Evolutionary conservation across 305 asterid species (phyloP).

Genomic region (Solanum hybrid): DNA sequence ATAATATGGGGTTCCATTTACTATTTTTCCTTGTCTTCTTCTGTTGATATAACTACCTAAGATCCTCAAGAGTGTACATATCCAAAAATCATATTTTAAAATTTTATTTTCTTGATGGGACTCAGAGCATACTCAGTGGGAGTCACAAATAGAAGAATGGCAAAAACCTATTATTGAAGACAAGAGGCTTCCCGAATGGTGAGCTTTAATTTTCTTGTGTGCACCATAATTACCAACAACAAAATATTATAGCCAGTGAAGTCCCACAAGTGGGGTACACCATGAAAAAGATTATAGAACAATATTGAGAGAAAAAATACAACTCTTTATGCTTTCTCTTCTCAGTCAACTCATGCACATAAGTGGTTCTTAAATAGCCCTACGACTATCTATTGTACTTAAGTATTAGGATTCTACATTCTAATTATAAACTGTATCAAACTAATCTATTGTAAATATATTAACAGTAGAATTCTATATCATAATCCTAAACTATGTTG

Average conservation of each 20-base stretch:
- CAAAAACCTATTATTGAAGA: conserved; percentile 85
- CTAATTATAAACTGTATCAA: neutral
- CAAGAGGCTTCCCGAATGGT: conserved; percentile 91
- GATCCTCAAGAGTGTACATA: neutral
- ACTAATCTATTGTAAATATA: neutral
- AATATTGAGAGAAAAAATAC: neutral
- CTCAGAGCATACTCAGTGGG: conserved; percentile 68
- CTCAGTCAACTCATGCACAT: neutral
- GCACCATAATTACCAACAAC: neutral
- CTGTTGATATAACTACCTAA: neutral
- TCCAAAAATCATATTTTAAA: neutral
- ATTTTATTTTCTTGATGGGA: conserved; percentile 5
- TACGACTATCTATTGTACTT: neutral
- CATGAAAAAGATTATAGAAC: neutral
- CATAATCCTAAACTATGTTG: neutral
- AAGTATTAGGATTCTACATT: neutral
- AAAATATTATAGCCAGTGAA: neutral
- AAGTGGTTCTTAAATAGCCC: neutral
- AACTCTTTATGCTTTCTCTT: neutral
- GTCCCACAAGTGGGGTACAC: neutral
- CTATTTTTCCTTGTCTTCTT: neutral
- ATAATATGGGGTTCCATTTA: neutral
- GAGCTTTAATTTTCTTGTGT: conserved; percentile 17
- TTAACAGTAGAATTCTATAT: neutral
- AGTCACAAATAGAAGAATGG: conserved; percentile 88